Conservation (phyloP, 192 early-diverging fungal genomes). For the Entophlyctis luteolus region DNA sequence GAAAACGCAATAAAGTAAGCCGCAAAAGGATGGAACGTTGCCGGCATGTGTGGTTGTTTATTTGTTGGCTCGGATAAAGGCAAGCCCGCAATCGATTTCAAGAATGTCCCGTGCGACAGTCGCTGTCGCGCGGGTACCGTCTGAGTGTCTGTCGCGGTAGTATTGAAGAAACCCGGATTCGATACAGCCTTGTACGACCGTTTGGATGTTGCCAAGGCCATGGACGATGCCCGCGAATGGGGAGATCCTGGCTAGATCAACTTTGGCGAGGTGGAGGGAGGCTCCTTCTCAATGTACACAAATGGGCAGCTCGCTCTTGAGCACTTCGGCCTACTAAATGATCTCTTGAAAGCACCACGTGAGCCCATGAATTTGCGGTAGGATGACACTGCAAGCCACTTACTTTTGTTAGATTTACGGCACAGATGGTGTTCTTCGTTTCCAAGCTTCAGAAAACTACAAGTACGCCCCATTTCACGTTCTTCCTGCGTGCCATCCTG, state of each 20-base stretch:
- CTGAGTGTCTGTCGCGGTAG: background rate
- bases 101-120: too few species aligned
- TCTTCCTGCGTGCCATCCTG: background rate
- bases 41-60: too few species aligned
- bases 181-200: background rate
- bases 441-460: background rate
- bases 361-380: too few species aligned
- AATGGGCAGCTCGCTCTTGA: background rate
- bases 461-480: background rate
- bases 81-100: too few species aligned
- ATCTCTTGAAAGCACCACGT: background rate
- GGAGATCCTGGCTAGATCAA: background rate
- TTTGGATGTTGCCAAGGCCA: background rate
- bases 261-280: slow-evolving; percentile 2
- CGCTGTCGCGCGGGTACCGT: too few species aligned
- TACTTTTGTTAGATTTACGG: background rate
- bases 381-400: too few species aligned
- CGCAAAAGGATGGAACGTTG: too few species aligned
- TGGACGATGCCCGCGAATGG: background rate
- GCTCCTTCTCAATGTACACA: background rate
- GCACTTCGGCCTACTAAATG: background rate
- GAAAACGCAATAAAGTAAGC: too few species aligned
- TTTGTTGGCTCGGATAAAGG: too few species aligned
- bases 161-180: slow-evolving; percentile 3
- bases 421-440: background rate